Conservation (phyloP, 2,329 filamentous ascomycete genomes). For the Apiospora hydei region DNA sequence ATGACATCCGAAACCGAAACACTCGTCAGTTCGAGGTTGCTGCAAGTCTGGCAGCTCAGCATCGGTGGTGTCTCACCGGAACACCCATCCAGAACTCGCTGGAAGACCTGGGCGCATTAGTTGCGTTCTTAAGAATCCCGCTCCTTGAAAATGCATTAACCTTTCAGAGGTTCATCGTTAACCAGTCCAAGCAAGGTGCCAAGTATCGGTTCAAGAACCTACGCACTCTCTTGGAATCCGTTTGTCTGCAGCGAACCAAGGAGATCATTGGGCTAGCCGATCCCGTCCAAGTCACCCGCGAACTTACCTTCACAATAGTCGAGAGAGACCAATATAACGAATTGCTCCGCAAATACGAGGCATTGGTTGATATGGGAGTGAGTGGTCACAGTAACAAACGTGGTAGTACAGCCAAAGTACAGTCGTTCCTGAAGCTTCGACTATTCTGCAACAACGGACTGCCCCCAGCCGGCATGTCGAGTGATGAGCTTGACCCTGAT, state of each 20-base stretch:
- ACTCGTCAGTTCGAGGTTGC: constrained; percentile 9
- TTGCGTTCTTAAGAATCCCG: constrained; percentile 13
- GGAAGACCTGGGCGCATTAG: constrained; percentile 6
- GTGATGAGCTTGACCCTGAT: not conserved
- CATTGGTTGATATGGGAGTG: not conserved
- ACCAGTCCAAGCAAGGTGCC: constrained; percentile 9
- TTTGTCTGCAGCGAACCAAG: constrained; percentile 10
- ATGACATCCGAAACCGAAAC: constrained; percentile 14
- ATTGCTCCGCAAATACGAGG: constrained; percentile 2
- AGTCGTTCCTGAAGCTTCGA: constrained; percentile 1
- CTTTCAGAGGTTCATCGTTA: constrained; percentile 5
- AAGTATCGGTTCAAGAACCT: not conserved
- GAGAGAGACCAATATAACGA: constrained; percentile 16
- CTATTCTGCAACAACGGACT: constrained; percentile 10
- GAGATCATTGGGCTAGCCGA: constrained; percentile 10
- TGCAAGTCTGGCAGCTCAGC: not conserved
- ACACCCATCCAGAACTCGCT: constrained; percentile 9
- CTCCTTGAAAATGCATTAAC: not conserved
- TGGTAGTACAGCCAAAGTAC: constrained; percentile 6
- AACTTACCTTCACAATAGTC: not conserved
- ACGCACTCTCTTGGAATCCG: not conserved
- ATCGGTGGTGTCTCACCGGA: constrained; percentile 10
- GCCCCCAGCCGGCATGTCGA: not conserved
- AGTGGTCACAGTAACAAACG: not conserved
- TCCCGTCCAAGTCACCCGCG: not conserved